These are phyloP conservation scores for Alnus rubra DNA, from an alignment of 306 rosid genomes.

Conservation along the genomic window DNA sequence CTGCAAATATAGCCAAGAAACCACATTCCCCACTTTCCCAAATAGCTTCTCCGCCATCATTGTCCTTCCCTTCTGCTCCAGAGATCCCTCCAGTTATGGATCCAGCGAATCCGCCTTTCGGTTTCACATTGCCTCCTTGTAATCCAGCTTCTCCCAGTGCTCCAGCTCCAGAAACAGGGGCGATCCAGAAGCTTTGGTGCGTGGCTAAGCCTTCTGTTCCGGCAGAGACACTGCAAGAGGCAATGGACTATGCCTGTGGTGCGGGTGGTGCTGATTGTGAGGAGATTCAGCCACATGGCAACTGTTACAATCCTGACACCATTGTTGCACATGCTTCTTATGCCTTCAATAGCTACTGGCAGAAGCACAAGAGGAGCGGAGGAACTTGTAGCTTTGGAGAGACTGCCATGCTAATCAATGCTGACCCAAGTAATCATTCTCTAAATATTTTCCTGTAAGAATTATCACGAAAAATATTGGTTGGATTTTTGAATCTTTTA, in stretches of 20 bases:
- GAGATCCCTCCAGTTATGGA: conserved; percentile 40
- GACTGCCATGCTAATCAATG: conserved; percentile 79
- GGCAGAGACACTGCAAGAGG: conserved; percentile 63
- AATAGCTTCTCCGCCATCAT: conserved; percentile 46
- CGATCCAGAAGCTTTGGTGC: conserved; percentile 74
- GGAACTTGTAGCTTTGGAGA: conserved; percentile 92
- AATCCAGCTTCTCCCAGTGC: conserved; percentile 47
- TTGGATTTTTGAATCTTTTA: background rate
- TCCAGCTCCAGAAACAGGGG: conserved; percentile 43
- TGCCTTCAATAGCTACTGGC: conserved; percentile 95
- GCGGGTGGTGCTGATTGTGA: conserved; percentile 76
- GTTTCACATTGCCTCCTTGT: conserved; percentile 64
- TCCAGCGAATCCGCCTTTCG: conserved; percentile 61
- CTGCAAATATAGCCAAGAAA: conserved; percentile 45
- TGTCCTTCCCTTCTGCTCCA: conserved; percentile 42
- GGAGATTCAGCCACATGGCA: conserved; percentile 64
- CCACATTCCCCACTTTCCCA: conserved; percentile 52
- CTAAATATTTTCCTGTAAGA: too few species aligned
- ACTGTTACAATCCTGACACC: conserved; percentile 67
- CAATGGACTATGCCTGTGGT: conserved; percentile 94
- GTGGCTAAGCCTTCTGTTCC: conserved; percentile 95
- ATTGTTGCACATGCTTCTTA: conserved; percentile 85
- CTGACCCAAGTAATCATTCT: conserved; percentile 74
- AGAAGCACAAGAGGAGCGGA: conserved; percentile 83
- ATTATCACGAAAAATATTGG: background rate